Base-by-base conservation (phyloP, 495 filamentous ascomycete genomes). In the Beverwykella pulmonaria region DNA sequence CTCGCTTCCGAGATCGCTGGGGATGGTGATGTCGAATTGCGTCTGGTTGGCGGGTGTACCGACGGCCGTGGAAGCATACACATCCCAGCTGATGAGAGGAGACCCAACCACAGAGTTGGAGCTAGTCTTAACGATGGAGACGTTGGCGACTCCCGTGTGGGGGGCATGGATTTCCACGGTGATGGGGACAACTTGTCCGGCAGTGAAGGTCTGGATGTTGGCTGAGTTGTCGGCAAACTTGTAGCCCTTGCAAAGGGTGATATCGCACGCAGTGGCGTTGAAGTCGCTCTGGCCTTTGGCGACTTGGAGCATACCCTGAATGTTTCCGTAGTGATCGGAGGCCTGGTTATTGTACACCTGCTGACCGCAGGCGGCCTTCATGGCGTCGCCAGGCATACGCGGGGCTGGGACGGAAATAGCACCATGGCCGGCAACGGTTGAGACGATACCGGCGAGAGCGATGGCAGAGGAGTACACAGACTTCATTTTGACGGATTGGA, bases 231-330 rank as follows among this genome's bases (percentile, higher is more conserved):
- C 89, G 63, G 70, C 86, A 75, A 85, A 90, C 75, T 90, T 85
- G 76, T 84, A 84, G 53, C 89, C 89, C 71, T 86, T 88, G 87
- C 89, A 91, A 15, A 88, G 81, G 78, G 80, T 90, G 52, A 88
- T 76, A 75, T 89, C 82, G 78, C 89, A 91, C 47, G 77, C 78
- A 10, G 76, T 77, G 44, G 79, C 75, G 70, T 87, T 76, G 80
- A 85, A 89, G 70, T 84, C 84, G 56, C 75, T 71, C 74, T 85
- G 84, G 59, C 74, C 65, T n/a, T 73, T 76, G 47, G 79, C 84
- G 23, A 83, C 79, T 67, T 88, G 83, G n/a, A 87, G 78, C 44
- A 88, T 79, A 12, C 83, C 84, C 71, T 91, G 87, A 20, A 90
- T 79, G 77, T 90, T 89, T 54, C 84, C 86, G 59, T 87, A 87